Percentiles rank a stretch among this genome's conserved stretches.
phyloP scores from a whole-genome alignment of 768 basidiomycete genomes.

The Pleurotus cornucopiae region DNA sequence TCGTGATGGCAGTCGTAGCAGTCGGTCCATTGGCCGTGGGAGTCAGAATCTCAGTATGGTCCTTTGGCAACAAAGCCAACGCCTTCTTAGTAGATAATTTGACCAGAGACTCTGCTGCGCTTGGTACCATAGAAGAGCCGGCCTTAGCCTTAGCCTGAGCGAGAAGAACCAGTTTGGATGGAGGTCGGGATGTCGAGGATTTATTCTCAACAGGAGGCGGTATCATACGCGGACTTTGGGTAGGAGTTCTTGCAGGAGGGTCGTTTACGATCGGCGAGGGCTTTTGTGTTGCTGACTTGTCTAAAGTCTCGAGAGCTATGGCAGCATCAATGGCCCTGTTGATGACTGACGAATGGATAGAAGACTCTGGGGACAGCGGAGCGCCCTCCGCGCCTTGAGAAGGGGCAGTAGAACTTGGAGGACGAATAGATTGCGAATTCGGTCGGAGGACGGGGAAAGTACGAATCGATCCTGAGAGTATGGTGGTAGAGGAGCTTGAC shows the following conservation, averaged over 20 bases:
- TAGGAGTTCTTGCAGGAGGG: conserved; percentile 15
- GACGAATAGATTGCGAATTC: conserved; percentile 48
- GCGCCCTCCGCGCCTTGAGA: conserved; percentile 17
- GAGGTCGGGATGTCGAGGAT: conserved; percentile 26
- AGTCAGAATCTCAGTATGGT: conserved; percentile 66
- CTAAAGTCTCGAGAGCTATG: conserved; percentile 54
- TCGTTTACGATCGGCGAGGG: conserved; percentile 1
- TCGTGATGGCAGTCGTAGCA: conserved; percentile 83
- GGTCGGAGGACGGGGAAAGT: conserved; percentile 73
- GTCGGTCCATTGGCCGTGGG: conserved; percentile 80
- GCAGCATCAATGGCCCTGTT: conserved; percentile 67
- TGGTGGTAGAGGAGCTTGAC: conserved; percentile 50
- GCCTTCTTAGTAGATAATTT: conserved; percentile 6
- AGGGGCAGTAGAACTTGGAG: conserved; percentile 31
- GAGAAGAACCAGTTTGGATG: conserved; percentile 73
- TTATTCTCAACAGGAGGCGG: conserved; percentile 1
- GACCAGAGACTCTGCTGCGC: conserved; percentile 1
- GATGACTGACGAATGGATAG: conserved; percentile 34
- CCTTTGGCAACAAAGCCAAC: conserved; percentile 33
- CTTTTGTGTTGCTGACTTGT: conserved; percentile 23
- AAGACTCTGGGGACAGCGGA: conserved; percentile 46
- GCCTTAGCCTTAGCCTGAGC: conserved; percentile 55
- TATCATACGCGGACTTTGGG: conserved; percentile 11
- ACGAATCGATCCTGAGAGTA: conserved; percentile 58
- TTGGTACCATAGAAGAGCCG: conserved; percentile 14